phyloP scores from a whole-genome alignment of 2,329 filamentous ascomycete genomes.

The Cladophialophora yegresii region DNA sequence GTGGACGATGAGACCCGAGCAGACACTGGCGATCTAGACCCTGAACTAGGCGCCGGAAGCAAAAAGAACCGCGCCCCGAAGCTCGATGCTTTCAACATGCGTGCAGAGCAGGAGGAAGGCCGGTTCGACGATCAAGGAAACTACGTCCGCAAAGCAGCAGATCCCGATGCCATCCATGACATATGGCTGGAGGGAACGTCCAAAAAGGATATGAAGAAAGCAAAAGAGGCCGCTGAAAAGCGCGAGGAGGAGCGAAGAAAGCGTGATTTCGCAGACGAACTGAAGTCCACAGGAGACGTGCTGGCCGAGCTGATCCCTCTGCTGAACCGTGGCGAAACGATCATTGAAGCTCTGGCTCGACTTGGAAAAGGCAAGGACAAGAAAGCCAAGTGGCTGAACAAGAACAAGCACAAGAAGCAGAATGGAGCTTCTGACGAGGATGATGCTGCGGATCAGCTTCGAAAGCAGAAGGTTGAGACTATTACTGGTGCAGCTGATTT shows the following conservation, averaged over 20 bases:
- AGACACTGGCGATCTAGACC: constrained; percentile 75
- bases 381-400: constrained; percentile 42
- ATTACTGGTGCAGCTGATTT: constrained; percentile 91
- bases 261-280: constrained; percentile 73
- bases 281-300: constrained; percentile 70
- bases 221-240: constrained; percentile 82
- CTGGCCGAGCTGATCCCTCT: constrained; percentile 70
- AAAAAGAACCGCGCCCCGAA: constrained; percentile 92
- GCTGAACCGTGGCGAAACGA: constrained; percentile 79
- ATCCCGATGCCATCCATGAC: constrained; percentile 89
- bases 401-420: constrained; percentile 51
- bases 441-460: constrained; percentile 67
- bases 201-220: constrained; percentile 89
- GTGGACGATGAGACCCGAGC: constrained; percentile 69
- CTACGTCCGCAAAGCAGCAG: constrained; percentile 82
- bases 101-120: constrained; percentile 85
- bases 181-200: constrained; percentile 88
- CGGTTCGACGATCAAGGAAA: constrained; percentile 89
- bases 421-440: constrained; percentile 46
- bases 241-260: constrained; percentile 74
- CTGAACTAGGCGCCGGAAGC: constrained; percentile 85
- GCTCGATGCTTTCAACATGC: constrained; percentile 95
- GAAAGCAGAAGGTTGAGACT: constrained; percentile 72
- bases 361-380: constrained; percentile 67
- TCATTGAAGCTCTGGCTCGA: constrained; percentile 81